Evolutionary conservation across 129 eudicot genomes (phyloP).

Genomic region (Gnaphalium uliginosum): DNA sequence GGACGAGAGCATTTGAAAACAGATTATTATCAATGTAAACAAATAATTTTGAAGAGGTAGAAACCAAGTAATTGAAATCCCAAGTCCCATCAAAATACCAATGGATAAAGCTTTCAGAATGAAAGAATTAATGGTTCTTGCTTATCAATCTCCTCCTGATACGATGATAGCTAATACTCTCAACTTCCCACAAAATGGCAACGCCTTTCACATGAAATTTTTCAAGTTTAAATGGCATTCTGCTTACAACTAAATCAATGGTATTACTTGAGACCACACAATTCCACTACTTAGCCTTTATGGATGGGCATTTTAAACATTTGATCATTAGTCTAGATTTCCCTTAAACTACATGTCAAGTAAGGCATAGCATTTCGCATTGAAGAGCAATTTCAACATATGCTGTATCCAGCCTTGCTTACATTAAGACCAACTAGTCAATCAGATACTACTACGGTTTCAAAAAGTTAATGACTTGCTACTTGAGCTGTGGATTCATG

Average conservation of each 20-base stretch:
- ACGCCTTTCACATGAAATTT: background rate
- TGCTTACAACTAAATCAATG: background rate
- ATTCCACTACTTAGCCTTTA: background rate
- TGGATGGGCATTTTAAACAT: background rate
- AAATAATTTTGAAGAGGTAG: background rate
- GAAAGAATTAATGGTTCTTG: background rate
- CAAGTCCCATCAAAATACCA: background rate
- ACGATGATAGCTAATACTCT: background rate
- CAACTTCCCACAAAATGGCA: background rate
- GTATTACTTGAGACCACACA: background rate
- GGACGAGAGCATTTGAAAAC: background rate
- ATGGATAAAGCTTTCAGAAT: background rate
- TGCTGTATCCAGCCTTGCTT: background rate
- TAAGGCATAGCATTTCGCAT: background rate
- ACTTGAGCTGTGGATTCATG: background rate
- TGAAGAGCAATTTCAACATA: background rate
- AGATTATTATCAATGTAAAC: background rate
- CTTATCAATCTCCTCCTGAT: background rate
- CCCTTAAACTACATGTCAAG: background rate
- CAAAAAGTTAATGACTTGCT: background rate
- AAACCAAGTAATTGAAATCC: background rate
- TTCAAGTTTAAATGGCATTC: background rate
- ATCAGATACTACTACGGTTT: background rate
- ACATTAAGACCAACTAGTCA: background rate
- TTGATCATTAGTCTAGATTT: background rate